phyloP scores from a whole-genome alignment of 331 rosid genomes.

The Arachis monticola region DNA sequence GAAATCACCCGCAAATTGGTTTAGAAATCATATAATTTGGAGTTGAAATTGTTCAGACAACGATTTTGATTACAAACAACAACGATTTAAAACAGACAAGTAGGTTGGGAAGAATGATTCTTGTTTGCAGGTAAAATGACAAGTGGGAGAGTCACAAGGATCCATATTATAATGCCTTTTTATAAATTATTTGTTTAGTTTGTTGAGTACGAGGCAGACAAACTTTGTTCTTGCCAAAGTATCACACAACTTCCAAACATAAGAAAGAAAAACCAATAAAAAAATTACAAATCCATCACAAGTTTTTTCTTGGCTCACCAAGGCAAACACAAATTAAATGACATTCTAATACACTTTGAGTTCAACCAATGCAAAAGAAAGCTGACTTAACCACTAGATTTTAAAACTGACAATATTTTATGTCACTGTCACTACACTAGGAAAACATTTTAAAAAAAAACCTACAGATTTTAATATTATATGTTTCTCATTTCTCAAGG shows the following conservation, averaged over 20 bases:
- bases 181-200: neutral
- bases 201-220: neutral
- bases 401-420: constrained; percentile 24
- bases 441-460: constrained; percentile 16
- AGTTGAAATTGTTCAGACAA: neutral
- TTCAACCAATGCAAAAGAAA: constrained; percentile 11
- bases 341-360: constrained; percentile 7
- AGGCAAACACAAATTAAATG: constrained; percentile 12
- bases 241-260: neutral
- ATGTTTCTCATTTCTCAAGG: constrained; percentile 15
- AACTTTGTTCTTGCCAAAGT: neutral
- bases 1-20: neutral
- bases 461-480: constrained; percentile 12
- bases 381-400: constrained; percentile 12
- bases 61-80: too few species aligned
- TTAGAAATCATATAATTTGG: neutral
- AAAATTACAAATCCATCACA: too few species aligned
- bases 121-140: too few species aligned
- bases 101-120: too few species aligned
- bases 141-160: neutral
- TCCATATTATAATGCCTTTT: too few species aligned
- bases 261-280: too few species aligned
- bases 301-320: neutral
- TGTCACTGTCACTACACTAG: constrained; percentile 35
- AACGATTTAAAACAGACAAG: too few species aligned